A percentile compares a stretch with the other conserved stretches of the same genome.
Evolutionary conservation across 805 yeast genomes (phyloP).

Genomic region (Zygoascus bituminiphila): DNA sequence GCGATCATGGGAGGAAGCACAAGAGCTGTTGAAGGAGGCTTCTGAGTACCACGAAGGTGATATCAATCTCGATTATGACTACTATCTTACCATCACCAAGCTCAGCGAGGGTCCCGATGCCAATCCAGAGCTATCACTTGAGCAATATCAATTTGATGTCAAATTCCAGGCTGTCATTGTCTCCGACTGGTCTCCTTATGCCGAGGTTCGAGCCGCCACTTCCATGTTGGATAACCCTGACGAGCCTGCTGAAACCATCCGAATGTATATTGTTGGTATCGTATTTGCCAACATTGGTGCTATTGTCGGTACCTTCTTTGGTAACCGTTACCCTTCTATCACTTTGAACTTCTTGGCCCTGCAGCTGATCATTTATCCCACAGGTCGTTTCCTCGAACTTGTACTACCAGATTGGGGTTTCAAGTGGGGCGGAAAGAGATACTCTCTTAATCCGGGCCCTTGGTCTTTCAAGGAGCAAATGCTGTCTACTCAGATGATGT

Average conservation of each 20-base stretch:
- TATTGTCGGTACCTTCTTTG: constrained; percentile 51
- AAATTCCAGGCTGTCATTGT: constrained; percentile 34
- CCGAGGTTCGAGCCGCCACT: constrained; percentile 53
- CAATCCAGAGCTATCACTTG: constrained; percentile 21
- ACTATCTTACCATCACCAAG: constrained; percentile 28
- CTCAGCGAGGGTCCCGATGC: constrained; percentile 26
- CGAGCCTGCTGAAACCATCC: constrained; percentile 41
- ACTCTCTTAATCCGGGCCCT: constrained; percentile 50
- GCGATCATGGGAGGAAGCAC: constrained; percentile 5
- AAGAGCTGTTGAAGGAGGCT: constrained; percentile 28
- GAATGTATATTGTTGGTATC: constrained; percentile 46
- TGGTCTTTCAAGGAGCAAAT: constrained; percentile 57
- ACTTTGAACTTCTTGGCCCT: constrained; percentile 44
- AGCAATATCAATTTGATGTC: constrained; percentile 24
- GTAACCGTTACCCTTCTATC: constrained; percentile 48
- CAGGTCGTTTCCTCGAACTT: constrained; percentile 41
- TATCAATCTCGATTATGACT: constrained; percentile 35
- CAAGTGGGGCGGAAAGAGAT: constrained; percentile 33
- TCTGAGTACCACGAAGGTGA: constrained; percentile 38
- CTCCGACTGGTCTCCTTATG: constrained; percentile 42
- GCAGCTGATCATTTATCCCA: constrained; percentile 53
- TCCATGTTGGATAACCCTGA: constrained; percentile 41
- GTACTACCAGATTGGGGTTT: constrained; percentile 41
- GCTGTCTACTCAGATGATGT: constrained; percentile 40
- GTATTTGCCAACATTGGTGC: constrained; percentile 49